phyloP scores from a whole-genome alignment of 352 stramenopile genomes.

The Phytophthora meadii region DNA sequence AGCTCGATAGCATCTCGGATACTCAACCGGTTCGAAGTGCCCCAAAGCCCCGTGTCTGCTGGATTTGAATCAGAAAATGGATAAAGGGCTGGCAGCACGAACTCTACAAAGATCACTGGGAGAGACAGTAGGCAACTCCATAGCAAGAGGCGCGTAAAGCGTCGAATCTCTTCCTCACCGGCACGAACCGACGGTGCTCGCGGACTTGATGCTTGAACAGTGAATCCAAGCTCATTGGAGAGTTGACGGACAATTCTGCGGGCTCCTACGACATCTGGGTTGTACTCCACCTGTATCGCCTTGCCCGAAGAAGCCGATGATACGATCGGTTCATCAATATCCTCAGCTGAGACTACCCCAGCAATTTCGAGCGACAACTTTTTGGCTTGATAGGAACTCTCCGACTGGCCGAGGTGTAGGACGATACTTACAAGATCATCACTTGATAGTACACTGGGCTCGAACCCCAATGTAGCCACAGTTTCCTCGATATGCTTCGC shows the following conservation, averaged over 20 bases:
- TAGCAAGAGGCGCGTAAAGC: constrained; percentile 53
- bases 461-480: constrained; percentile 75
- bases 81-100: constrained; percentile 52
- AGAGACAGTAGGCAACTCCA: constrained; percentile 67
- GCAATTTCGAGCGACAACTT: constrained; percentile 36
- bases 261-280: constrained; percentile 48
- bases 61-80: constrained; percentile 25
- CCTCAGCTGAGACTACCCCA: constrained; percentile 43
- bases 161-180: constrained; percentile 45
- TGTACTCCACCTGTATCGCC: constrained; percentile 52
- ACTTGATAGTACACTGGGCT: constrained; percentile 55
- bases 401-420: constrained; percentile 47
- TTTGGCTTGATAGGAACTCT: constrained; percentile 29
- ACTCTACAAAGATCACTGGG: constrained; percentile 65
- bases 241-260: constrained; percentile 49
- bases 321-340: constrained; percentile 25
- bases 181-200: constrained; percentile 49
- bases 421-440: constrained; percentile 64
- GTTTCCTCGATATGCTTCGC: constrained; percentile 70
- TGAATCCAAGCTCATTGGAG: constrained; percentile 47
- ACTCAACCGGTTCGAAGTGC: constrained; percentile 41
- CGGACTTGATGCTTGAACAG: constrained; percentile 60
- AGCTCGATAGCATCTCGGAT: constrained; percentile 61
- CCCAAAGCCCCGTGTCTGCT: constrained; percentile 32
- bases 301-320: constrained; percentile 19